Base-by-base conservation (phyloP, 202 grass and related monocot genomes). In the Tripidium arundinaceum region DNA sequence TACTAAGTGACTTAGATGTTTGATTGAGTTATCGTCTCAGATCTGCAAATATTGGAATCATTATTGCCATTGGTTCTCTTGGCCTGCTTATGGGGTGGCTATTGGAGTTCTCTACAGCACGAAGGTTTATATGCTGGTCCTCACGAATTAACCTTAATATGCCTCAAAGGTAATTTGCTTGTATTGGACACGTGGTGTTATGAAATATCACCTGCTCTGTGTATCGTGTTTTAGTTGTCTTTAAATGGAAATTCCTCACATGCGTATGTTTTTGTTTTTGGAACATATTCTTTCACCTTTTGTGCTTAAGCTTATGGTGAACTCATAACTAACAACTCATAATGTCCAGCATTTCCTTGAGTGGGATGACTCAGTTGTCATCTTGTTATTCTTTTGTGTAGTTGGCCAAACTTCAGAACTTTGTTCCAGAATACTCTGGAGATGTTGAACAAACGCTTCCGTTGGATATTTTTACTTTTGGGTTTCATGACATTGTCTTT, bases 81-180 rank as follows among this genome's bases (percentile, higher is more conserved):
- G 95, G 95, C 70, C 70, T 98, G 60, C 88, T 95, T 82, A 79
- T 93, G 67, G 90, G 92, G 43, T 98, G 95, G 95, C 75, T 95
- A 78, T 68, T 98, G 84, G 95, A 98, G 70, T 98, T 94, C 42
- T 94, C 81, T 62, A 88, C 88, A 65, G 84, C 79, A 59, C 78
- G 76, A 43, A 89, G 90, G 82, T 76, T 89, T 80, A 83, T 86
- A 65, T 81, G 84, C 69, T 93, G 88, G 83, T 72, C 88, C 14
- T 82, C 59, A 73, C 78, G 58, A 87, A 79, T 91, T 26, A 86
- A 93, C 67, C 85, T 95, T 60, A 92, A 84, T 74, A 76, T 94
- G 68, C 52, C 76, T 73, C 80, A 87, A 85, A 86, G 92, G 92
- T n/a, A n/a, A n/a, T n/a, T n/a, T 47, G 62, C 21, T 62, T 84